Evolutionary conservation across 371 early-diverging fungal genomes (phyloP), one percentile per base, ranked within the genome.

Genomic region (Parasitella parasitica): DNA sequence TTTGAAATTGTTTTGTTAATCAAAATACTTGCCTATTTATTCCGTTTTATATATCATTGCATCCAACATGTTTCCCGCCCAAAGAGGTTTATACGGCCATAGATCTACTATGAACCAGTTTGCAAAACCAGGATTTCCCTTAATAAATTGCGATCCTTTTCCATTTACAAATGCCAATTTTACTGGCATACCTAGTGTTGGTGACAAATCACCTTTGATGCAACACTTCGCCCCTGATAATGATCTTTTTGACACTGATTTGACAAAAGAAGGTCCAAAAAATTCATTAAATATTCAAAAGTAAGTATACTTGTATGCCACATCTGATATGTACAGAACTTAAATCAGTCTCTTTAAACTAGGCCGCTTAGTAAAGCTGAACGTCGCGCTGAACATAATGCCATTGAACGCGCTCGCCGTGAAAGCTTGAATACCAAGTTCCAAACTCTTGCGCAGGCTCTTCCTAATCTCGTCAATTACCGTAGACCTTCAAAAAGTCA

Each of bases 371-470:
- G 52, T n/a, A 66, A 71, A 61, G 82, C 77, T n/a, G 84, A 87
- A 61, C 77, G 85, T 53, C 83, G 89, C 36, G 89, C 86, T 26
- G 86, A 79, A 43, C 90, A 90, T 63, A 90, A 90, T 66, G 90
- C 90, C 12, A 86, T 85, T 26, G 90, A 90, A 56, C 80, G 90
- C 15, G 89, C 90, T n/a, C 73, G 90, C 46, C 81, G 90, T 27
- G 89, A 89, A 66, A 81, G 72, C 11, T 72, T 90, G 41, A 89
- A 89, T 70, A 72, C 75, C 24, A 82, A 87, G 56, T 89, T 89
- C 64, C 86, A 81, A 64, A 80, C 84, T 28, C 73, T 90, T 46
- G 90, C 89, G 15, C 77, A 80, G 52, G 75, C 84, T 6, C 69
- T 90, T 35, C 90, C 90, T 11, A 80, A 86, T 41, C 79, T 90